Percentiles rank a stretch among this genome's conserved stretches.
Conservation (phyloP, 768 basidiomycete genomes). For the Dentipellis sp. region DNA sequence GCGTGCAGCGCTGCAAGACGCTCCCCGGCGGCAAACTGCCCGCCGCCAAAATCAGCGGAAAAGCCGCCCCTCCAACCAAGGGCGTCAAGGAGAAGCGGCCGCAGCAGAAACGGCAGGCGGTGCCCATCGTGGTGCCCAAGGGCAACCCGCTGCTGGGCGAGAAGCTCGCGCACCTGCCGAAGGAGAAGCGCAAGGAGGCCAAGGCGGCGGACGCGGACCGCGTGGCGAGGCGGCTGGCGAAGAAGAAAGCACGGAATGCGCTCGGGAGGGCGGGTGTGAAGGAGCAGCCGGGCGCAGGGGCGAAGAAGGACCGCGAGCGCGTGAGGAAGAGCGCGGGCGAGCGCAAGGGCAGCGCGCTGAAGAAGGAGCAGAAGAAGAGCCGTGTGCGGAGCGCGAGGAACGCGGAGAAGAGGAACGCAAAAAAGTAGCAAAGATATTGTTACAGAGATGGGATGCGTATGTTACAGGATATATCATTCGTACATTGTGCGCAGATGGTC, state of each 20-base stretch:
- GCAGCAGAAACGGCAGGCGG: slow-evolving; percentile 4
- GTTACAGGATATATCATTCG: not conserved
- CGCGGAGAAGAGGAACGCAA: slow-evolving; percentile 43
- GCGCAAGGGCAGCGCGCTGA: slow-evolving; percentile 20
- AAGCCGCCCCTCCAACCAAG: slow-evolving; percentile 4
- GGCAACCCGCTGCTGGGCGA: slow-evolving; percentile 80
- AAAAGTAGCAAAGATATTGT: slow-evolving; percentile 31
- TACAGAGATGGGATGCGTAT: too few species aligned
- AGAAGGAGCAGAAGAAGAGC: slow-evolving; percentile 29
- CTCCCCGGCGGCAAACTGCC: slow-evolving; percentile 30
- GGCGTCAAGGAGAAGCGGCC: not conserved
- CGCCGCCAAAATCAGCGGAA: slow-evolving; percentile 14
- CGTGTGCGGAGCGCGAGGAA: slow-evolving; percentile 48
- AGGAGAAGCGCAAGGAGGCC: slow-evolving; percentile 76
- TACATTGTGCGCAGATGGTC: not conserved
- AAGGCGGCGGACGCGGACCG: slow-evolving; percentile 79
- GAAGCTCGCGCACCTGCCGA: slow-evolving; percentile 66
- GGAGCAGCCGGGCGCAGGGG: slow-evolving; percentile 8
- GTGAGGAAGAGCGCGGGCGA: slow-evolving; percentile 33
- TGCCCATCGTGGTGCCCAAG: slow-evolving; percentile 40
- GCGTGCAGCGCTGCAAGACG: slow-evolving; percentile 88
- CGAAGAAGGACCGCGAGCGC: slow-evolving; percentile 36
- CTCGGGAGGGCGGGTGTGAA: slow-evolving; percentile 34
- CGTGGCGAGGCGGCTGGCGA: slow-evolving; percentile 74
- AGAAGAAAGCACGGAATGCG: slow-evolving; percentile 70